Evolutionary conservation across 148 eudicot genomes (phyloP).

Genomic region (Camellia granthamiana): DNA sequence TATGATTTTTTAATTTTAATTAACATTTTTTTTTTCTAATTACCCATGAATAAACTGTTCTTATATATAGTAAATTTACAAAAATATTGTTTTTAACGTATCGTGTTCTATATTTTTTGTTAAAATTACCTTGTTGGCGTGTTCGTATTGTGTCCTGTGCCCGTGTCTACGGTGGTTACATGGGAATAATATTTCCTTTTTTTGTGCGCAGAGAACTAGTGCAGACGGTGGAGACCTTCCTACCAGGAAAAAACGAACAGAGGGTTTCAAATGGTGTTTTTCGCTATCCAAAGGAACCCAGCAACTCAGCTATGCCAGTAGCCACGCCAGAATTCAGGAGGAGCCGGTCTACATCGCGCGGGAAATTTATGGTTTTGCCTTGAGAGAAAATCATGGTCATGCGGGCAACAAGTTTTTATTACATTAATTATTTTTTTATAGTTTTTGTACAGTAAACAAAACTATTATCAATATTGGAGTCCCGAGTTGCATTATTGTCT

Average conservation of each 20-base stretch:
- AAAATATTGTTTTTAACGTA: too few relatives aligned
- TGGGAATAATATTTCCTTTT: background rate
- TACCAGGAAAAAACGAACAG: slow-evolving; percentile 37
- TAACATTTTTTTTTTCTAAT: too few relatives aligned
- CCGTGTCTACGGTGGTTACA: too few relatives aligned
- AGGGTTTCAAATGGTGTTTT: slow-evolving; percentile 33
- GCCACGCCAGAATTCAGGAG: slow-evolving; percentile 42
- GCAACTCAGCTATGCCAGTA: slow-evolving; percentile 26
- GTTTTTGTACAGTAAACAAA: slow-evolving; percentile 18
- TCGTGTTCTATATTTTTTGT: too few relatives aligned
- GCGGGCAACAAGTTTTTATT: background rate
- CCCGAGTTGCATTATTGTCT: background rate
- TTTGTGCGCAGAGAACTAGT: slow-evolving; percentile 41
- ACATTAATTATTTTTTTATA: background rate
- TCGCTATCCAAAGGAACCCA: slow-evolving; percentile 45
- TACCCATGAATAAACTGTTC: too few relatives aligned
- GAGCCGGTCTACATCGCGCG: slow-evolving; percentile 84
- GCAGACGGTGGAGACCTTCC: slow-evolving; percentile 34
- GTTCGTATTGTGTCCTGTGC: too few relatives aligned
- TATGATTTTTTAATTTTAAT: too few relatives aligned
- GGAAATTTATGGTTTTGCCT: slow-evolving; percentile 53
- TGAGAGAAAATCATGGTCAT: slow-evolving; percentile 15
- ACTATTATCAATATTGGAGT: background rate
- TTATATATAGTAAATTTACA: too few relatives aligned
- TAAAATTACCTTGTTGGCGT: too few relatives aligned